Evolutionary conservation across 257 asterid species (phyloP), one percentile per base, ranked within the genome.

Genomic region (Anisodus acutangulus): DNA sequence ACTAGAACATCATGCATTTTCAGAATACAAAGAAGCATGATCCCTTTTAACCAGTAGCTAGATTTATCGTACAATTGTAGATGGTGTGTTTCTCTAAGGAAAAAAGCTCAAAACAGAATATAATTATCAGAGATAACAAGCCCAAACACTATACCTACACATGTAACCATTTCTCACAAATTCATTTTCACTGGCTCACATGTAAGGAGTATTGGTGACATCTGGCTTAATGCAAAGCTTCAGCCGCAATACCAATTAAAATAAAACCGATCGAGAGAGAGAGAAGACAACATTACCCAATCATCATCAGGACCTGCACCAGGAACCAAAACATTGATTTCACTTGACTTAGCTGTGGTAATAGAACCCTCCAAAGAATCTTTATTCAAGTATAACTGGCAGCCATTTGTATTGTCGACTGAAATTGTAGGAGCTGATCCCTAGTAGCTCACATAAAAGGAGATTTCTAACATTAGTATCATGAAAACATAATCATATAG

Each of bases 381-480:
- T 91, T 95, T 93, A 89, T 97, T 89, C 91, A 97, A 86, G 88
- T 93, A 97, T 85, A 97, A 85, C 83, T 95, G 98, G 90, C 99
- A 97, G 76, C 98, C 99, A 12, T 95, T 89, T 45, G 99, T 93
- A 83, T 97, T 97, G 89, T 97, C 99, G 64, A 97, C 86, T 85
- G 98, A 97, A 60, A 97, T 91, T 82, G 98, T 97, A 72, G 99
- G 99, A 80, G 98, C 97, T 2, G 95, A 88, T 53, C 98, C 99
- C 99, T 95, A 62, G 78, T 47, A 57, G 78, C 82, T 72, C 87
- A 85, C 51, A 74, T 8, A n/a, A 84, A 69, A 86, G 67, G 6
- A 66, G 80, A 41, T 39, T 69, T 31, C 2, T 54, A 70, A 79
- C 66, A 78, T 43, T 35, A 69, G 13, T 39, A n/a, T 79, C 80